Base-by-base conservation (phyloP, 352 stramenopile species). In the Blastocystis sp. region DNA sequence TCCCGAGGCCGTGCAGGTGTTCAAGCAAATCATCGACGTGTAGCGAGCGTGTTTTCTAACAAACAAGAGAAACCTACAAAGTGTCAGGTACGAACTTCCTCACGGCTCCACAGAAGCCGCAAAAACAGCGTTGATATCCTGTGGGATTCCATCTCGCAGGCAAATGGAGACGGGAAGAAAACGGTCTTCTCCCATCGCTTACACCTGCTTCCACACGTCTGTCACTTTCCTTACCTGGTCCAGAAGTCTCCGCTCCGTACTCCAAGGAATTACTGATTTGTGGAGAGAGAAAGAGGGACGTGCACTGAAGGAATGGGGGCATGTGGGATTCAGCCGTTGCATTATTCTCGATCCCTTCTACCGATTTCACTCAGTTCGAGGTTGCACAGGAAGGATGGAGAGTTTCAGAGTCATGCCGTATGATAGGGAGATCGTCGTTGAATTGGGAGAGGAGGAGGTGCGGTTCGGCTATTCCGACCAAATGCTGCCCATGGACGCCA, bases 21-120 rank as follows among this genome's bases (percentile, higher is more conserved):
- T 84, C 42, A 34, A 59, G 45, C 65, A 59, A 4, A 62, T 84
- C 10, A 69, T 84, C 52, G 34, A 84, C 45, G 54, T 84, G 65
- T 17, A 81, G 63, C 71, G 63, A 79, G 63, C 71, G 63, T 64
- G 57, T 38, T 38, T 65, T 65, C 19, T 57, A 57, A 57, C 19
- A 65, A 65, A 57, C 19, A 65, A 65, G 10, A 65, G 40, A 4
- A 6, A 45, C 34, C 74, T 84, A 84, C 54, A 84, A 43, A 52
- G n/a, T 84, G 74, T 84, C 74, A 84, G 74, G 74, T 84, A 84
- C 74, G 54, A 84, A 63, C 60, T 84, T 84, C 48, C n/a, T 84
- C 74, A 69, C 74, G 69, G 69, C 43, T 84, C 48, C 74, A 68
- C n/a, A 21, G 42, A 28, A 81, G 43, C 52, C 66, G 74, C 74